Conservation (phyloP, 306 rosid species). For the Cicer judaicum region DNA sequence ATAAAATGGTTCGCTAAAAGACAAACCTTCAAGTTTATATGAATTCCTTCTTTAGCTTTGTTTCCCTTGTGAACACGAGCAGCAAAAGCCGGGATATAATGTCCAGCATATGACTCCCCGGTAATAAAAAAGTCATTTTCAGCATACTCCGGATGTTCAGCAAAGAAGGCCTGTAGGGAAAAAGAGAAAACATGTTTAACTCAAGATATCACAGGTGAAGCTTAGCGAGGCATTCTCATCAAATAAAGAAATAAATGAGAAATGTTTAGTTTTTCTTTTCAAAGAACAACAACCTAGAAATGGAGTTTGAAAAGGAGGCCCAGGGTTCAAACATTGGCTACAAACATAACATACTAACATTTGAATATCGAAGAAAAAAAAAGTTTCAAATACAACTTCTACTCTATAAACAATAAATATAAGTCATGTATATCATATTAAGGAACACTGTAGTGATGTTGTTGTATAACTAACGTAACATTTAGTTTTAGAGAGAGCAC, state of each 20-base stretch:
- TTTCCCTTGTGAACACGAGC: conserved; percentile 90
- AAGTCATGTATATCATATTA: conserved; percentile 22
- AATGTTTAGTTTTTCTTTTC: conserved; percentile 1
- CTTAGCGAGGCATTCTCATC: background rate
- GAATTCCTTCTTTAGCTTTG: conserved; percentile 94
- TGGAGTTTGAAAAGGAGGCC: background rate
- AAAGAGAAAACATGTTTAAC: conserved; percentile 32
- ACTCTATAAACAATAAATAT: conserved; percentile 15
- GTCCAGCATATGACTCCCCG: conserved; percentile 99
- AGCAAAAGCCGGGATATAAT: conserved; percentile 97
- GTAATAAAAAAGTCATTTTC: conserved; percentile 87
- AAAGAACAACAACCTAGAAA: conserved; percentile 1
- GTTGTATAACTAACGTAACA: conserved; percentile 10
- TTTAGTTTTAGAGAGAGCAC: conserved; percentile 10
- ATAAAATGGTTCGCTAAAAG: conserved; percentile 8
- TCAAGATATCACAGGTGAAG: conserved; percentile 27
- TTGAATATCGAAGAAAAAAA: background rate
- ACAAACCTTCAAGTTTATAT: conserved; percentile 87
- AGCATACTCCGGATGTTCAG: conserved; percentile 78
- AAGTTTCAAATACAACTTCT: background rate
- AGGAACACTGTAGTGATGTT: conserved; percentile 12
- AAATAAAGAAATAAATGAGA: background rate
- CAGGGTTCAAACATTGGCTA: too few species aligned
- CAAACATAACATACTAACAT: too few species aligned
- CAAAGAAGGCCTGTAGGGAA: conserved; percentile 73